These are phyloP conservation scores for Aegilops umbellulata DNA, from an alignment of 176 grass and related monocot genomes.

Conservation along the genomic window DNA sequence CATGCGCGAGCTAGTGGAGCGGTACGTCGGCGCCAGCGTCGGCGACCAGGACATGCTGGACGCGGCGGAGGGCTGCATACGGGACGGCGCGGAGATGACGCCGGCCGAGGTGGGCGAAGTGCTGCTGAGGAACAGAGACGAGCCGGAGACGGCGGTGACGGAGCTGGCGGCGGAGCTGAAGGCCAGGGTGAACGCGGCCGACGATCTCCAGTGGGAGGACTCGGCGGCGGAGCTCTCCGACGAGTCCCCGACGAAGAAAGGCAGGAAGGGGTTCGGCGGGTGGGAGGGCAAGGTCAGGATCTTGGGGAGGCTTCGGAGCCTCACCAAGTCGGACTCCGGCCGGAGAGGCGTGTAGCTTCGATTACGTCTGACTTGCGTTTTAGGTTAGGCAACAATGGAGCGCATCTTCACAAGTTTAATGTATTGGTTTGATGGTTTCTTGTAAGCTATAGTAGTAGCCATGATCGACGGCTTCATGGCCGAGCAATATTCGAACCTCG, in stretches of 20 bases:
- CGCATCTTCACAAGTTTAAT: background rate
- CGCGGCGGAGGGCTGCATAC: constrained; percentile 48
- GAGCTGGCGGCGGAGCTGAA: constrained; percentile 72
- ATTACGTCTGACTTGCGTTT: background rate
- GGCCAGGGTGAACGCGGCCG: constrained; percentile 28
- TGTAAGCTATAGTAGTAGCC: background rate
- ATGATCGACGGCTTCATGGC: background rate
- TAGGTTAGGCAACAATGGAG: background rate
- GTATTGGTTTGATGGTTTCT: background rate
- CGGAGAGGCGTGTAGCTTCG: constrained; percentile 58
- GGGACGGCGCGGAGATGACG: constrained; percentile 76
- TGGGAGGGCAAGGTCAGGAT: constrained; percentile 91
- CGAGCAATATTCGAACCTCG: background rate
- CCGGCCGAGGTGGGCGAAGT: constrained; percentile 90
- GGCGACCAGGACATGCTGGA: constrained; percentile 55
- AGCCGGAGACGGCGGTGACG: constrained; percentile 60
- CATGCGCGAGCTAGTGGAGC: constrained; percentile 63
- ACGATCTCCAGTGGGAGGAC: constrained; percentile 48
- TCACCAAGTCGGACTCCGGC: constrained; percentile 93
- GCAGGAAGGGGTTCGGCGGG: constrained; percentile 52
- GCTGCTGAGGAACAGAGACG: constrained; percentile 80
- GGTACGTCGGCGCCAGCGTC: constrained; percentile 52
- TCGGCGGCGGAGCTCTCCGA: constrained; percentile 69
- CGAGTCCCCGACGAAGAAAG: constrained; percentile 73
- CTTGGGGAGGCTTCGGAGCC: constrained; percentile 74